Percentiles rank a stretch among this genome's conserved stretches.
These are phyloP conservation scores for Aspergillus nidulans DNA, from an alignment of 495 filamentous ascomycete species.

Conservation along the genomic window DNA sequence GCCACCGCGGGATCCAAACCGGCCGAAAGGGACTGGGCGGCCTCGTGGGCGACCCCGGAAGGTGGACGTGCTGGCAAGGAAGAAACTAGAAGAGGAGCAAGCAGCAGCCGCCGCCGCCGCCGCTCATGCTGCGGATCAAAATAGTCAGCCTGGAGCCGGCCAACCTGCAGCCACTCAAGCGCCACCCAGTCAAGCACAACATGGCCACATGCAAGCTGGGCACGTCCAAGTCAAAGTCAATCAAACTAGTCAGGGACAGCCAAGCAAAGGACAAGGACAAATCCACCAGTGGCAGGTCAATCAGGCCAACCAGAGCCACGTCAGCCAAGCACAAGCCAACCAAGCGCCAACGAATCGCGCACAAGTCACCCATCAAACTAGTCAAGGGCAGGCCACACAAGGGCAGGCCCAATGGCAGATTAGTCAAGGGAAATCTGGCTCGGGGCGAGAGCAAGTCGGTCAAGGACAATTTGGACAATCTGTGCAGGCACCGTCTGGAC, in stretches of 20 bases:
- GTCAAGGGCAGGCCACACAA: background rate
- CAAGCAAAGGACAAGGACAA: background rate
- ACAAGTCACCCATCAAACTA: background rate
- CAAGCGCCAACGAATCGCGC: background rate
- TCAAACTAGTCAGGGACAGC: background rate
- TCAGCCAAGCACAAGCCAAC: background rate
- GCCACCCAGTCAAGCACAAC: background rate
- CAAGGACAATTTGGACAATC: background rate
- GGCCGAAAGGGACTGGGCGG: conserved; percentile 28
- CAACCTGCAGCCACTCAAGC: background rate
- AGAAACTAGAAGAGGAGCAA: conserved; percentile 13
- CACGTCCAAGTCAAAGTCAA: background rate
- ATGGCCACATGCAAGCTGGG: no score
- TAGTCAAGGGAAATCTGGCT: background rate
- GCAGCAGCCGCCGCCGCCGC: conserved; percentile 28
- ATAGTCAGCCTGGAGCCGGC: background rate
- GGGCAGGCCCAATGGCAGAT: background rate
- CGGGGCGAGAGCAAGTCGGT: background rate
- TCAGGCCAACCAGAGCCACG: no score
- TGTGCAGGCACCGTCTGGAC: background rate
- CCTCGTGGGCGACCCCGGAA: conserved; percentile 39
- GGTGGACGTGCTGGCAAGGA: conserved; percentile 31
- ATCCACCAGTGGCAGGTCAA: background rate
- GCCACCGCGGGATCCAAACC: conserved; percentile 20
- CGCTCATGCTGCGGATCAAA: background rate